These are phyloP conservation scores for Capronia epimyces DNA, from an alignment of 2,329 filamentous ascomycete genomes.

Conservation along the genomic window DNA sequence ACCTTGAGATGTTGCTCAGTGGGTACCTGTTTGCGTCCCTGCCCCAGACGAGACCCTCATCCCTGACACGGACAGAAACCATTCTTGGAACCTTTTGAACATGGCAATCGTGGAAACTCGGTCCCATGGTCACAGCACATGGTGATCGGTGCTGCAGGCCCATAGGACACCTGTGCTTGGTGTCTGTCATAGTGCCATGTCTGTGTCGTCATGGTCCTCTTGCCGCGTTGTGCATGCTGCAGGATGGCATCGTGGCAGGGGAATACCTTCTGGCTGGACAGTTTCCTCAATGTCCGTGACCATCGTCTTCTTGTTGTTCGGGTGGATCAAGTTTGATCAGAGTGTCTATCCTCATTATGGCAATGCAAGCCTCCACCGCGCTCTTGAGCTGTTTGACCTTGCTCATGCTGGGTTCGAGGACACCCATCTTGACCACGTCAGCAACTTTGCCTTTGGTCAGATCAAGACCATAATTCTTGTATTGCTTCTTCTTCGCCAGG, in stretches of 20 bases:
- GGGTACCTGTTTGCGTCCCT: background rate
- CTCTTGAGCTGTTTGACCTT: conserved; percentile 98
- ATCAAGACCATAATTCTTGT: conserved; percentile 97
- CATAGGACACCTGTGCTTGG: too few relatives aligned
- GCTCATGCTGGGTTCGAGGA: conserved; percentile 95
- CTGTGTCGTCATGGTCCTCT: background rate
- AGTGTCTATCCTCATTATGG: conserved; percentile 98
- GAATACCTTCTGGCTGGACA: background rate
- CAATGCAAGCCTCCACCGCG: conserved; percentile 95
- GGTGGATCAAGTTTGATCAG: conserved; percentile 90
- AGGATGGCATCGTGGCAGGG: background rate
- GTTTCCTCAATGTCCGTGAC: conserved; percentile 47
- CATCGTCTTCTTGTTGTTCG: conserved; percentile 70
- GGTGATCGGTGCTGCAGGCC: too few relatives aligned
- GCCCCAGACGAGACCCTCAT: background rate
- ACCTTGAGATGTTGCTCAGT: background rate
- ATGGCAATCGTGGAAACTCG: too few relatives aligned
- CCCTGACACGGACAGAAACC: too few relatives aligned
- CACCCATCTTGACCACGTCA: conserved; percentile 89
- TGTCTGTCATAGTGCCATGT: background rate
- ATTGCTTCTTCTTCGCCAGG: conserved; percentile 87
- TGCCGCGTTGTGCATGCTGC: background rate
- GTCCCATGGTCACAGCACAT: too few relatives aligned
- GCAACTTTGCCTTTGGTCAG: conserved; percentile 82
- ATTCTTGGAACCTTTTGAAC: too few relatives aligned